Evolutionary conservation across 768 basidiomycete genomes (phyloP).

Genomic region (Tulasnella sp.): DNA sequence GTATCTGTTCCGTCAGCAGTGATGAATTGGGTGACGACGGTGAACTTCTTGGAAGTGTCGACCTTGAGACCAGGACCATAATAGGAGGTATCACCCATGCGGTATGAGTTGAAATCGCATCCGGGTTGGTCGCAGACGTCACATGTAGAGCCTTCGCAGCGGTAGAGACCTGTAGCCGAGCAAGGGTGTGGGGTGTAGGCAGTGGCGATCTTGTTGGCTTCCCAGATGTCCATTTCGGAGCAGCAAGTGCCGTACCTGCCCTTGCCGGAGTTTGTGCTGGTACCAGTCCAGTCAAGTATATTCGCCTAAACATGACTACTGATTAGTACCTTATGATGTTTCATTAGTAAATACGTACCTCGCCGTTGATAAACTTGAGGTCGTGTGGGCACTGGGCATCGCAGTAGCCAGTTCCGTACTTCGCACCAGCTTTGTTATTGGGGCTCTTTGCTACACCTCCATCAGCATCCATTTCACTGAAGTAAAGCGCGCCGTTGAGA

Average conservation of each 20-base stretch:
- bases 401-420: slow-evolving; percentile 53
- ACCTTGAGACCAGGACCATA: slow-evolving; percentile 36
- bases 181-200: slow-evolving; percentile 45
- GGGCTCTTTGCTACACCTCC: slow-evolving; percentile 39
- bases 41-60: slow-evolving; percentile 40
- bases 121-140: slow-evolving; percentile 41
- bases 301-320: slow-evolving; percentile 31
- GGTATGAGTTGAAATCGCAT: slow-evolving; percentile 52
- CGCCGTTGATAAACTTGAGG: slow-evolving; percentile 47
- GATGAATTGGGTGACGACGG: slow-evolving; percentile 48
- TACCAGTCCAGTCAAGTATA: slow-evolving; percentile 31
- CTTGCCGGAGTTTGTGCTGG: slow-evolving; percentile 32
- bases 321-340: neutral
- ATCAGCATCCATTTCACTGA: slow-evolving; percentile 46
- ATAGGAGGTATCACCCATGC: slow-evolving; percentile 38
- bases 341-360: slow-evolving; percentile 25
- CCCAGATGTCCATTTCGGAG: slow-evolving; percentile 50
- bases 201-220: slow-evolving; percentile 39
- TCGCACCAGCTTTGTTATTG: slow-evolving; percentile 43
- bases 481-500: slow-evolving; percentile 50
- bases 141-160: slow-evolving; percentile 30
- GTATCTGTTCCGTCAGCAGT: slow-evolving; percentile 34
- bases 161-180: slow-evolving; percentile 29
- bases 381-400: slow-evolving; percentile 49
- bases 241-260: slow-evolving; percentile 41